phyloP scores from a whole-genome alignment of 2,329 filamentous ascomycete species.

The Nemania serpens region DNA sequence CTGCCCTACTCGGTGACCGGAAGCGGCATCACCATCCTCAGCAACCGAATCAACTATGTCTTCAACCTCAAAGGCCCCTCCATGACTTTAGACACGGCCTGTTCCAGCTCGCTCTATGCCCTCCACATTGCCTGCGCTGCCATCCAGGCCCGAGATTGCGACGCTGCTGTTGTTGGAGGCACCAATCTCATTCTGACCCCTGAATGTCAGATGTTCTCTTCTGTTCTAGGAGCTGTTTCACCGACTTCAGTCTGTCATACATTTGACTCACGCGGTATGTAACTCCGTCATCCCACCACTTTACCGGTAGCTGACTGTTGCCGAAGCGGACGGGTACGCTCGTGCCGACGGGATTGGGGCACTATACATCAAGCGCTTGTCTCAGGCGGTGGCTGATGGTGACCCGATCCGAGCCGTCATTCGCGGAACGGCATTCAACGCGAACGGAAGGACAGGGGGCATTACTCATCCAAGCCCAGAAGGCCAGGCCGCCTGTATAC shows the following conservation, averaged over 20 bases:
- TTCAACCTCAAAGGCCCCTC: conserved; percentile 41
- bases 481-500: background rate
- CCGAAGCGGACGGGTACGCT: conserved; percentile 33
- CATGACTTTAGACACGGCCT: conserved; percentile 45
- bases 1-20: conserved; percentile 25
- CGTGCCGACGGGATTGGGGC: conserved; percentile 28
- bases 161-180: conserved; percentile 37
- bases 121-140: conserved; percentile 33
- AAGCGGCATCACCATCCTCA: conserved; percentile 19
- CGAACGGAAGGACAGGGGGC: background rate
- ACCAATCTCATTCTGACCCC: conserved; percentile 37
- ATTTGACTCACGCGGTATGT: conserved; percentile 23
- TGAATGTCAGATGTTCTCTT: conserved; percentile 23
- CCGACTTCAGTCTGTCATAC: conserved; percentile 22
- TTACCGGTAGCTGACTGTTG: no score
- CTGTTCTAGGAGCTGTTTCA: conserved; percentile 27
- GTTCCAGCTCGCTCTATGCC: conserved; percentile 41
- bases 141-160: conserved; percentile 25
- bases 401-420: conserved; percentile 31
- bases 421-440: conserved; percentile 30
- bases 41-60: conserved; percentile 37
- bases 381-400: conserved; percentile 17
- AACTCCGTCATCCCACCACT: no score
- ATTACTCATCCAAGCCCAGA: background rate
- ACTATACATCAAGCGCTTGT: conserved; percentile 27